Base-by-base conservation (phyloP, 495 filamentous ascomycete genomes). In the Chaetomium tenue region DNA sequence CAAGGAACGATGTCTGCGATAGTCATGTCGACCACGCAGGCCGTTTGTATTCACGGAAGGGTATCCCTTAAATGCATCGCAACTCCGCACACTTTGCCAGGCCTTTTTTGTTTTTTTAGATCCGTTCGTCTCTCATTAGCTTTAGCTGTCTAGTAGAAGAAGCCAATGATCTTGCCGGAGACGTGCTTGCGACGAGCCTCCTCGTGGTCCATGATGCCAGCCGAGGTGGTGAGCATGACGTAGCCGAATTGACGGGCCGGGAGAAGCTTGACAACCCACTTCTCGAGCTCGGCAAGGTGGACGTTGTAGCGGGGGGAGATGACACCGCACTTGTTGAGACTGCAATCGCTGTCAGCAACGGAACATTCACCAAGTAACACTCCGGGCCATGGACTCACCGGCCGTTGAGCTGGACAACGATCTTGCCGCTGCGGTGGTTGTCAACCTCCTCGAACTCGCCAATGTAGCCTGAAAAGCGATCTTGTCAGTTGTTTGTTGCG, bases 381-480 rank as follows among this genome's bases (percentile, higher is more conserved):
- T 8, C 15, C 70, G 20, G 65, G n/a, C 57, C 63, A 76, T 89
- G 76, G 89, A 71, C 71, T 67, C 56, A 70, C 83, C 73, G 96
- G 88, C 84, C 96, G 92, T 91, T 79, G 68, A 97, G 88, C 83
- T 96, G 91, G 81, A 97, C 92, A 74, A 96, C 91, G 69, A 97
- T 95, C 87, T 96, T 96, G 84, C 92, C 94, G 75, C 91, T 92
- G 75, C 94, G 91, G 88, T 98, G 94, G 84, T 98, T 92, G 76
- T 98, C 94, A 73, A 98, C 91, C 83, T 97, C 92, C 86, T 98
- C 95, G 81, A 98, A 98, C 83, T 98, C 95, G 83, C 93, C 94
- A 79, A 98, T 97, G 85, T 97, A 98, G 76, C 94, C 94, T 97
- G 76, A 48, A 66, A 67, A 70, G 57, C 67, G 59, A 63, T 9